Evolutionary conservation across 768 basidiomycete species (phyloP), one percentile per base, ranked within the genome.

Genomic region (Mrakia blollopis): DNA sequence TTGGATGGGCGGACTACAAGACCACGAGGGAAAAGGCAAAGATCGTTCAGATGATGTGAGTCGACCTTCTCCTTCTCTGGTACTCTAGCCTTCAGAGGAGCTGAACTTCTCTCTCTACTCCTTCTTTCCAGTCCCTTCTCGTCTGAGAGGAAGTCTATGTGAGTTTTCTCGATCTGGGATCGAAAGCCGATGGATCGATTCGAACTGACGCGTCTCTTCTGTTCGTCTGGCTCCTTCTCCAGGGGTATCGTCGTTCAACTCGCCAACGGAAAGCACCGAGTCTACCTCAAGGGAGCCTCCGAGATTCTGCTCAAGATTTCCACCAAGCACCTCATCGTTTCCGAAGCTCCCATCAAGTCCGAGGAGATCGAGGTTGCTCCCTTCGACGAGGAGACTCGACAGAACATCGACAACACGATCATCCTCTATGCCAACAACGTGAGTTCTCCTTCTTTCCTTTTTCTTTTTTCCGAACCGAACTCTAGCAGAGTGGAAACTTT

Each of bases 351-450:
- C 52, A 57, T 52, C 23, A 71, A 61, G 32, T 79, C 80, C 37
- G 75, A 83, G 61, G 81, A 79, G 18, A 83, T 95, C 62, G 87
- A 90, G 81, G 89, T 88, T 2, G 84, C 82, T 76, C 83, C 83
- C 0, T 93, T 97, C 76, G 89, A 89, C 80, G 85, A 88, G 14
- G 85, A 89, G 25, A 89, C 90, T 21, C 86, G 86, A 77, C 90
- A 91, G 81, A 98, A 98, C 82, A 93, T 98, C 82, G 79, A 81
- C 30, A 88, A 92, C 65, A 75, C 73, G 9, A 75, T 78, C 76
- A 95, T 96, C 80, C 96, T 97, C 84, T 98, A 99, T 83, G 95
- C 95, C 81, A 95, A 95, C 83, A 96, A 98, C 85, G 57, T 57
- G 25, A 57, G 57, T 57, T 3, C 23, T 16, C 23, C 50, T 54